phyloP scores from a whole-genome alignment of 2,329 filamentous ascomycete genomes.

The Tolypocladium sp. region DNA sequence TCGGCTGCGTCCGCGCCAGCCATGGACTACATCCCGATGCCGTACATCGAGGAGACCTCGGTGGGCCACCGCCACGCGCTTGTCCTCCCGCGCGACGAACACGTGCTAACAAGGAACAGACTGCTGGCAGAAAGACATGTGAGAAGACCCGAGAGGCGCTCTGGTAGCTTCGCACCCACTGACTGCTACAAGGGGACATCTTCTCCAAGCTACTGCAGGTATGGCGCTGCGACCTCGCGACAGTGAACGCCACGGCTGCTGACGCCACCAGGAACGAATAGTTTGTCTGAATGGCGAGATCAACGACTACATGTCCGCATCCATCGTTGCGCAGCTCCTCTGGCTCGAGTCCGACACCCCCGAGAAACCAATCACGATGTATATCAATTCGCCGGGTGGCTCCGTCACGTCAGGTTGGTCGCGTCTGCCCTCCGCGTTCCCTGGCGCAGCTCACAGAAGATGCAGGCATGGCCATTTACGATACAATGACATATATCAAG shows the following conservation, averaged over 20 bases:
- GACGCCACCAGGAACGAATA: constrained; percentile 64
- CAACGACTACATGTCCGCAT: constrained; percentile 83
- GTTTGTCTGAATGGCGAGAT: constrained; percentile 88
- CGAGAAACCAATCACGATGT: constrained; percentile 90
- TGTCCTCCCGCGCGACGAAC: neutral
- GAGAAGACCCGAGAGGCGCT: constrained; percentile 16
- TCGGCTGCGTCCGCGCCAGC: constrained; percentile 17
- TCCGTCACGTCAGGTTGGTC: constrained; percentile 62
- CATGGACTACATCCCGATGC: constrained; percentile 41
- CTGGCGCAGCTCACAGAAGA: constrained; percentile 2
- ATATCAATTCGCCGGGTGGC: constrained; percentile 94
- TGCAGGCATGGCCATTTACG: constrained; percentile 76
- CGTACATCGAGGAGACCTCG: constrained; percentile 43
- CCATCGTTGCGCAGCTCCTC: constrained; percentile 88
- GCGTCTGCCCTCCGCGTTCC: neutral
- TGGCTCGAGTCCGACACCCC: constrained; percentile 97
- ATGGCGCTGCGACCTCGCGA: constrained; percentile 9
- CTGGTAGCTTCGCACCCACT: constrained; percentile 7
- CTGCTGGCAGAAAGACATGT: constrained; percentile 73
- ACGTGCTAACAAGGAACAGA: constrained; percentile 37
- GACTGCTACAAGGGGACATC: constrained; percentile 56
- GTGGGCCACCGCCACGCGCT: constrained; percentile 14
- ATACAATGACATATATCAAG: constrained; percentile 96
- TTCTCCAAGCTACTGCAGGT: constrained; percentile 74
- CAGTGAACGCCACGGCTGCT: neutral